phyloP scores from a whole-genome alignment of 164 flowering plant genomes.

The Kalanchoe fedtschenkoi region DNA sequence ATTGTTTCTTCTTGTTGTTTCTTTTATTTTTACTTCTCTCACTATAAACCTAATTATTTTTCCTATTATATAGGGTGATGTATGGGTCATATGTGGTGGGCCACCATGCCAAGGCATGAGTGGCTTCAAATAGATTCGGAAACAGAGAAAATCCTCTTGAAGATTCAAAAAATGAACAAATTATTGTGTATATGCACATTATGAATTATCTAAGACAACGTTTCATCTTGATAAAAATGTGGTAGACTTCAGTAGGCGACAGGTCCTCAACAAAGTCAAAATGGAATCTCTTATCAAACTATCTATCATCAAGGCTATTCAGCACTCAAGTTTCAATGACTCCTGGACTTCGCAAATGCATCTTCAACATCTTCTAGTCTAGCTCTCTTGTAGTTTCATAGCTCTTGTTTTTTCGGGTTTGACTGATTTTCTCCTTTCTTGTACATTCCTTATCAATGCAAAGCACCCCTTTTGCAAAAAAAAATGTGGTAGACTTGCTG shows the following conservation, averaged over 20 bases:
- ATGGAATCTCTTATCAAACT: too few species aligned
- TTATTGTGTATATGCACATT: slow-evolving; percentile 63
- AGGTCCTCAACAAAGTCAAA: too few species aligned
- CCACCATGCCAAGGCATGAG: slow-evolving; percentile 97
- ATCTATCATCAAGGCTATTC: too few species aligned
- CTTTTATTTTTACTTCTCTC: background rate
- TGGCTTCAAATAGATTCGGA: slow-evolving; percentile 77
- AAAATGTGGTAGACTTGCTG: slow-evolving; percentile 73
- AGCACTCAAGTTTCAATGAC: too few species aligned
- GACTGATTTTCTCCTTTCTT: too few species aligned
- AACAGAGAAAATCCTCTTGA: slow-evolving; percentile 35
- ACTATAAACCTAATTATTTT: background rate
- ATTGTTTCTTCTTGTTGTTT: background rate
- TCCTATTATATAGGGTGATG: slow-evolving; percentile 44
- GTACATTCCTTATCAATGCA: too few species aligned
- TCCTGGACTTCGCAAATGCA: too few species aligned
- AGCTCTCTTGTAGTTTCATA: too few species aligned
- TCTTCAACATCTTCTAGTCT: too few species aligned
- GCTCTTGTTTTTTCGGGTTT: too few species aligned
- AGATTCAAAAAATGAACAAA: slow-evolving; percentile 62
- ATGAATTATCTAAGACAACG: slow-evolving; percentile 61
- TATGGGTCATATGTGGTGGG: slow-evolving; percentile 82
- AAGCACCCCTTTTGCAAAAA: too few species aligned
- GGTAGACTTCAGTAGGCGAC: too few species aligned
- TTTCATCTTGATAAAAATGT: slow-evolving; percentile 74